phyloP scores from a whole-genome alignment of 2,329 filamentous ascomycete genomes.

The Lasiodiplodia hormozganensis region DNA sequence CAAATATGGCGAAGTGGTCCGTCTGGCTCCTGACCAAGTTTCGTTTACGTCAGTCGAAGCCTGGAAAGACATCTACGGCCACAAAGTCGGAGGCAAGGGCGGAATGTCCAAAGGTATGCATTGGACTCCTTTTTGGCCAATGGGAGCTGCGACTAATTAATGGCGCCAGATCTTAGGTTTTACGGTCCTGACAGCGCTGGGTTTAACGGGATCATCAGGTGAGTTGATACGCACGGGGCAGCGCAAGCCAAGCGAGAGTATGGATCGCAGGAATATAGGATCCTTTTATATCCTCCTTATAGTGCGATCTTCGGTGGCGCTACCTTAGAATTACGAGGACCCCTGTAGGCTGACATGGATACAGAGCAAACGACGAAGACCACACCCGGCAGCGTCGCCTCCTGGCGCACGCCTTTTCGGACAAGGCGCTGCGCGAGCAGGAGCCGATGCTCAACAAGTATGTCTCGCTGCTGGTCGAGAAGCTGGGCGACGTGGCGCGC shows the following conservation, averaged over 20 bases:
- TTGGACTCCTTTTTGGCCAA: not conserved
- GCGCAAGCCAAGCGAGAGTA: not conserved
- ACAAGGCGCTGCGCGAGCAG: conserved; percentile 42
- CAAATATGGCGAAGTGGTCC: conserved; percentile 29
- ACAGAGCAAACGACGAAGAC: conserved; percentile 28
- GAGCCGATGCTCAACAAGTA: conserved; percentile 43
- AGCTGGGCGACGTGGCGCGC: not conserved
- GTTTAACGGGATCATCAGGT: conserved; percentile 22
- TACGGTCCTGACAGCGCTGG: conserved; percentile 23
- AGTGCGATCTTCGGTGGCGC: conserved; percentile 4
- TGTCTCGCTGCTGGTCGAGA: conserved; percentile 40
- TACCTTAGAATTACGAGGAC: not conserved
- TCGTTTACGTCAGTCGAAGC: conserved; percentile 28
- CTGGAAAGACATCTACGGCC: conserved; percentile 32
- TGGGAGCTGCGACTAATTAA: not conserved
- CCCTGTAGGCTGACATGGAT: not conserved
- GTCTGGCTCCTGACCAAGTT: conserved; percentile 26
- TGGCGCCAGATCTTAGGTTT: conserved; percentile 15
- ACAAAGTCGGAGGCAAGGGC: conserved; percentile 27
- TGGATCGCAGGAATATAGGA: not conserved
- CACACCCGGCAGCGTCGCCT: conserved; percentile 33
- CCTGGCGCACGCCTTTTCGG: conserved; percentile 42
- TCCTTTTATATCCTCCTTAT: not conserved
- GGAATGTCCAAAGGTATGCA: conserved; percentile 22
- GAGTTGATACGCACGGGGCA: not conserved